A percentile compares a stretch with the other conserved stretches of the same genome.
phyloP scores from a whole-genome alignment of 1,284 basidiomycete genomes.

The Melampsora larici-populina region DNA sequence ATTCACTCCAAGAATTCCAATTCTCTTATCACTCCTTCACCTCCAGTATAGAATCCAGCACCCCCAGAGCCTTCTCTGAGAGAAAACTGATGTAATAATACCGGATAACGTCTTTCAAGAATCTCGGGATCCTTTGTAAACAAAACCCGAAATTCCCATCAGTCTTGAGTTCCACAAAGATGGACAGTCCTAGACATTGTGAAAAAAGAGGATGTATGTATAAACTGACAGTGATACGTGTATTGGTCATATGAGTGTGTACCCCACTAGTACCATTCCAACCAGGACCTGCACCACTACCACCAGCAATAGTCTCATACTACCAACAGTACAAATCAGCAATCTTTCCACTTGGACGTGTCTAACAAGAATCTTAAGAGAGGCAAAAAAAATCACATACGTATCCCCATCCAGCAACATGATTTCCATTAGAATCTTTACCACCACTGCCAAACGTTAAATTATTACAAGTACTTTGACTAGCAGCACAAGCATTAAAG shows the following conservation, averaged over 20 bases:
- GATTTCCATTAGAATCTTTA: constrained; percentile 73
- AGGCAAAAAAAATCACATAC: not conserved
- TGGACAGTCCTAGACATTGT: not conserved
- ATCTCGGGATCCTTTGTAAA: constrained; percentile 89
- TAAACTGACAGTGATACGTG: constrained; percentile 54
- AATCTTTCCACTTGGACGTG: not conserved
- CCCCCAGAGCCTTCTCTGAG: constrained; percentile 75
- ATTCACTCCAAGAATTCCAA: constrained; percentile 73
- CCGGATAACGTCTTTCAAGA: constrained; percentile 82
- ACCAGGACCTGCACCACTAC: constrained; percentile 80
- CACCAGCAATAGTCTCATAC: constrained; percentile 76
- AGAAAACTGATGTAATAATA: constrained; percentile 76
- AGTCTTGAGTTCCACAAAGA: not conserved
- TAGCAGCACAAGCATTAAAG: constrained; percentile 86
- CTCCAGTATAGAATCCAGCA: constrained; percentile 71
- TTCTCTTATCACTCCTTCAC: constrained; percentile 81
- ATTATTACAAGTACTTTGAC: constrained; percentile 85
- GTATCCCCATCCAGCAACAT: constrained; percentile 80
- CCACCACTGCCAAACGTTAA: constrained; percentile 87
- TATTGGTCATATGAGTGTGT: constrained; percentile 79
- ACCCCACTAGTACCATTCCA: constrained; percentile 69
- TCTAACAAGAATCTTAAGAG: not conserved
- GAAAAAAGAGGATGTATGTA: not conserved
- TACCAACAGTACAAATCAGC: constrained; percentile 1
- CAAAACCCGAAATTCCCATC: not conserved